Percentiles rank a stretch among this genome's conserved stretches.
Evolutionary conservation across 2,329 filamentous ascomycete species (phyloP).

Genomic region (Trichophaea hybrida): DNA sequence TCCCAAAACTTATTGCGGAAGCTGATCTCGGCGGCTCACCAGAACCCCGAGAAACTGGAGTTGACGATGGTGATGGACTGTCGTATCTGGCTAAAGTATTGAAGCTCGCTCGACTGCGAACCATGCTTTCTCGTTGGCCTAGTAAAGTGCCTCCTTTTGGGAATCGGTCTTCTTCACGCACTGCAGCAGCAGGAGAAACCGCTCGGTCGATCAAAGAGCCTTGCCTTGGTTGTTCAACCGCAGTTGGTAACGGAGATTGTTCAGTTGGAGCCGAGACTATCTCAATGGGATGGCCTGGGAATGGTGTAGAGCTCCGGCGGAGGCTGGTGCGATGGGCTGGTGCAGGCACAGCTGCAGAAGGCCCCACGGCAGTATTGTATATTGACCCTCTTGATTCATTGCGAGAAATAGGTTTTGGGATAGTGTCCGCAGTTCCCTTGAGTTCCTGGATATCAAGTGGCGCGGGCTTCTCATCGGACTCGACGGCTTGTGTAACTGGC

Average conservation of each 20-base stretch:
- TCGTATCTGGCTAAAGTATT: slow-evolving; percentile 15
- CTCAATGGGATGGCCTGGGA: neutral
- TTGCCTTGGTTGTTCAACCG: neutral
- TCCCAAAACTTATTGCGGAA: neutral
- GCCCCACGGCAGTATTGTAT: neutral
- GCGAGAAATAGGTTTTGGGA: slow-evolving; percentile 3
- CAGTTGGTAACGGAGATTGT: neutral
- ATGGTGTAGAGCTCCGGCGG: neutral
- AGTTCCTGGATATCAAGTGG: slow-evolving; percentile 52
- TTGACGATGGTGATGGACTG: slow-evolving; percentile 7
- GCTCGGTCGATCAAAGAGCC: neutral
- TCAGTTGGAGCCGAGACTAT: neutral
- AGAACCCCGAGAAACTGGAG: neutral
- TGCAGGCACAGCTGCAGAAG: neutral
- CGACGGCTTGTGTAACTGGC: slow-evolving; percentile 34
- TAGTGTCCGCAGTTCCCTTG: slow-evolving; percentile 43
- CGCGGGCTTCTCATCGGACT: slow-evolving; percentile 39
- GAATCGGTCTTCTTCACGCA: neutral
- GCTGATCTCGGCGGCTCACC: neutral
- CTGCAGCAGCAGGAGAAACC: neutral
- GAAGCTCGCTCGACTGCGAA: slow-evolving; percentile 30
- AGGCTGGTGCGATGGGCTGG: neutral
- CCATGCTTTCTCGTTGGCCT: slow-evolving; percentile 40
- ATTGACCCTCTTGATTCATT: neutral
- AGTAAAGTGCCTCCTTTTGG: slow-evolving; percentile 36